Base-by-base conservation (phyloP, 2,329 filamentous ascomycete genomes). In the Exophiala oligosperma region DNA sequence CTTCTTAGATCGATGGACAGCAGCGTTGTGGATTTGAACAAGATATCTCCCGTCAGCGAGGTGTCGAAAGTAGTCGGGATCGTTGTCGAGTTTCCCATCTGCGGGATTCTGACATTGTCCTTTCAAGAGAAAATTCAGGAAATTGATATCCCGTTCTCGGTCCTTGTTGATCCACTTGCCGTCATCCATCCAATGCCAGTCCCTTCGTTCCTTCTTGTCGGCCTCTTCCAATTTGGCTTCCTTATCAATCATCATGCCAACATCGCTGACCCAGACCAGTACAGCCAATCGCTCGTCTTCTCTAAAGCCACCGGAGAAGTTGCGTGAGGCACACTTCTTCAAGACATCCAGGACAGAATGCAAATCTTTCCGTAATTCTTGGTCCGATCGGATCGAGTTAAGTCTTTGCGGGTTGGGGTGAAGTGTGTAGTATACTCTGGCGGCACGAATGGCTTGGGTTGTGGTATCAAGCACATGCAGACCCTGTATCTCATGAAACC, bases 341-440 rank as follows among this genome's bases (percentile, higher is more conserved):
- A 99, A 78, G 2, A 95, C 87, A 66, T 99, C 94, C 73, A 99
- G 86, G 43, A 96, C 90, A 56, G 85, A 84, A 41, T 96, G 84
- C 7, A 97, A 78, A 67, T 97, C 93, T 51, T 88, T 81, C 43
- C 94, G 87, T 49, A 99, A 88, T 64, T 89, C 83, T 62, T 88
- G 90, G 73, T 99, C 94, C 0, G 91, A 86, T 73, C 91, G 92
- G 74, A 97, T 95, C 28, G 88, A 79, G 69, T 94, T 91, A 17
- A 97, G 79, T 38, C 90, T 87, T 66, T 94, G 88, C 1, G 92
- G 91, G 53, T 92, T 83, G 69, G 95, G 90, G 71, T 97, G 94
- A 3, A 91, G 84, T 0, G 92, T 97, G 75, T 99, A 97, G 76
- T 97, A 99, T 68, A 95, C 88, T 76, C 95, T 96, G 52, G 94